A percentile compares a stretch with the other conserved stretches of the same genome.
Evolutionary conservation across 345 rosid genomes (phyloP).

Genomic region (Citrus maxima): DNA sequence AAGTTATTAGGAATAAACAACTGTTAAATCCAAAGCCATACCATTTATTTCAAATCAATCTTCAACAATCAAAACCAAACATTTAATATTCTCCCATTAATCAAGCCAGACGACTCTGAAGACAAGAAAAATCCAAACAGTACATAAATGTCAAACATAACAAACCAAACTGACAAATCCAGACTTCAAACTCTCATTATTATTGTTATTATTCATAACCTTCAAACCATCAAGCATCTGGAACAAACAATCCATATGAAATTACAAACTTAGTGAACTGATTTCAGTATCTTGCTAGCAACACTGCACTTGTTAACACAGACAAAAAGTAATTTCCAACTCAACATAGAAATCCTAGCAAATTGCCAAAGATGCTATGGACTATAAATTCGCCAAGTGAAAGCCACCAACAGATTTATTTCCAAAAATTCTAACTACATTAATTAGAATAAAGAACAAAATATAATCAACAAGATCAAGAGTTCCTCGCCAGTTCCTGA

Average conservation of each 20-base stretch:
- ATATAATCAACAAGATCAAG: neutral
- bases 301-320: neutral
- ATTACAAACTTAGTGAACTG: neutral
- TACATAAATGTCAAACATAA: conserved; percentile 2
- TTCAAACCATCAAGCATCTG: neutral
- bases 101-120: neutral
- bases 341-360: neutral
- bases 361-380: neutral
- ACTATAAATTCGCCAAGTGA: neutral
- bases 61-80: neutral
- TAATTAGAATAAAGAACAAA: neutral
- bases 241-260: neutral
- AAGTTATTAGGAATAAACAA: neutral
- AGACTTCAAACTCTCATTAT: neutral
- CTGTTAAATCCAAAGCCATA: neutral
- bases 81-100: neutral
- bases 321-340: neutral
- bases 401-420: neutral
- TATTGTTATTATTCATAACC: neutral
- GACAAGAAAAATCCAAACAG: neutral
- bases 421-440: neutral
- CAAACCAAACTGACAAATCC: neutral
- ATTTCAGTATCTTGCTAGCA: neutral
- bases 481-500: neutral
- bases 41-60: neutral